Percentiles rank a stretch among this genome's conserved stretches.
Evolutionary conservation across 441 rosid species (phyloP).

Genomic region (Corymbia citriodora): DNA sequence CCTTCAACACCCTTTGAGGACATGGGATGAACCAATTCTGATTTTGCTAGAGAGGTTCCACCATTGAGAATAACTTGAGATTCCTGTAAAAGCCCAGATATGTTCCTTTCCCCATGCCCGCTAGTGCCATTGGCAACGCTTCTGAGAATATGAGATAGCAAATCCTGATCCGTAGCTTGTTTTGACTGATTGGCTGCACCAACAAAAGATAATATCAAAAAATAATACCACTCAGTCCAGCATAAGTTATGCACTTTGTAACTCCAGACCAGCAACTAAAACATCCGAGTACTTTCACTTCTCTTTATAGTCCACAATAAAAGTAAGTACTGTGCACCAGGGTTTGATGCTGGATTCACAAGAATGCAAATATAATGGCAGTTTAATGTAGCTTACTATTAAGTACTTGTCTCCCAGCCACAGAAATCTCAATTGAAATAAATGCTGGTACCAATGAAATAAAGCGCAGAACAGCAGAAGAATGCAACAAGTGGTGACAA

Average conservation of each 20-base stretch:
- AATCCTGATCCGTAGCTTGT: slow-evolving; percentile 61
- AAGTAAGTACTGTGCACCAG: background rate
- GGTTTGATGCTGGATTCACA: background rate
- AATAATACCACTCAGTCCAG: background rate
- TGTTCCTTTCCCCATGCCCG: slow-evolving; percentile 52
- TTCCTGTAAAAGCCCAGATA: slow-evolving; percentile 53
- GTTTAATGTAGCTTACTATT: background rate
- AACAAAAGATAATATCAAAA: background rate
- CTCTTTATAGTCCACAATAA: background rate
- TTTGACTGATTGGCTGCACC: slow-evolving; percentile 67
- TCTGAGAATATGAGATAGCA: slow-evolving; percentile 66
- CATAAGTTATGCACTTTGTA: background rate
- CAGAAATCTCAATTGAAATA: background rate
- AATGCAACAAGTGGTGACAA: background rate
- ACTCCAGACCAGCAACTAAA: background rate
- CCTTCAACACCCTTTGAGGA: slow-evolving; percentile 37
- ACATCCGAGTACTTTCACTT: background rate
- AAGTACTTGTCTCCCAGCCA: background rate
- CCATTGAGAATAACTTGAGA: slow-evolving; percentile 42
- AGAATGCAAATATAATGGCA: background rate
- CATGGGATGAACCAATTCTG: slow-evolving; percentile 35
- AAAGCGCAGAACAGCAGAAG: background rate
- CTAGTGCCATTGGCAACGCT: slow-evolving; percentile 56
- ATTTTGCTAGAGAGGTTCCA: slow-evolving; percentile 34
- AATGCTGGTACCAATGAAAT: background rate